Evolutionary conservation across 495 filamentous ascomycete species (phyloP), one percentile per base, ranked within the genome.

Genomic region (Talaromyces adpressus): DNA sequence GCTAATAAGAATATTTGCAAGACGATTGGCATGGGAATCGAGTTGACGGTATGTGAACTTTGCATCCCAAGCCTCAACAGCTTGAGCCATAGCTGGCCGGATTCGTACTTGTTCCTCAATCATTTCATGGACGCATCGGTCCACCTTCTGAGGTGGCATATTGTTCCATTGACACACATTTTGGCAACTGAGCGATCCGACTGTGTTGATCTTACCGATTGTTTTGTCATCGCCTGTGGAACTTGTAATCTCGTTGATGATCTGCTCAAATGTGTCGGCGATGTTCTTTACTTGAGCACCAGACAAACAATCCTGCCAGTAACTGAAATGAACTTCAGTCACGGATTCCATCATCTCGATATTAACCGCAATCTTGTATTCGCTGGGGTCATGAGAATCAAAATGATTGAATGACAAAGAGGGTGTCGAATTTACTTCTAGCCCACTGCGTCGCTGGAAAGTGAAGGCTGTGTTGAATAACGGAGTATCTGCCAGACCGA

Each of bases 361-460:
- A 41, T 85, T 83, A 27, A 85, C 80, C 30, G 81, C 76, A n/a
- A 86, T 73, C 29, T 82, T 79, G 66, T 84, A 88, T 14, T 79
- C 16, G 71, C 74, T 82, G 61, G 63, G 32, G 45, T 67, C 63
- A 41, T 63, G 14, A 14, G 63, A 63, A n/a, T 62, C 54, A 18
- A 52, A 47, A 4, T 58, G 27, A 11, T 63, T 58, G 62, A 63
- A 63, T 16, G 62, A 57, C 0, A 63, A 8, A 8, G 62, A 63
- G 22, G 34, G 53, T 6, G 39, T 32, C 4, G 52, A 30, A 6
- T 64, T 22, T 6, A 29, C 29, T 14, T 32, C 34, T 1, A 62
- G 12, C 1, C 32, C 32, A 23, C 62, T 52, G 5, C 67, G 64
- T 52, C 65, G 62, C 57, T 71, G 70, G 32, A 79, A 84, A 8